Conservation (phyloP, 2,329 filamentous ascomycete genomes). For the Talaromyces verruculosus region DNA sequence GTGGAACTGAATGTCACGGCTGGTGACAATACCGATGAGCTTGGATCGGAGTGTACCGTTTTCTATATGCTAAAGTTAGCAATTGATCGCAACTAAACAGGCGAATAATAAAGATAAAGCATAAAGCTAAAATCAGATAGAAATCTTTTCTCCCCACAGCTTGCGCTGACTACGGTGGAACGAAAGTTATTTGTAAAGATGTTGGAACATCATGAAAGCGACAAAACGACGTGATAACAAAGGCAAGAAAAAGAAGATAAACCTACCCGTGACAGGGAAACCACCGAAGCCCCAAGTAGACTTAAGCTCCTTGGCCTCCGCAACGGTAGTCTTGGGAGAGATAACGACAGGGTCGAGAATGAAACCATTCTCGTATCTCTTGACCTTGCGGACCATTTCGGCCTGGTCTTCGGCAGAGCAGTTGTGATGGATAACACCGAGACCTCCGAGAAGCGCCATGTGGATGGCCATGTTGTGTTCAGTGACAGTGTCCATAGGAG, state of each 20-base stretch:
- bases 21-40: slow-evolving; percentile 95
- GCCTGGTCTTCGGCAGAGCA: slow-evolving; percentile 96
- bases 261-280: slow-evolving; percentile 96
- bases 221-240: slow-evolving; percentile 22
- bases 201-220: slow-evolving; percentile 62
- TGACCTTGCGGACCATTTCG: slow-evolving; percentile 98
- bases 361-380: slow-evolving; percentile 99
- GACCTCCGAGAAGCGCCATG: slow-evolving; percentile 59
- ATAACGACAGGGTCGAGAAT: slow-evolving; percentile 95
- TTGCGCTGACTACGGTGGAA: slow-evolving; percentile 94
- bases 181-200: slow-evolving; percentile 87
- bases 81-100: background rate
- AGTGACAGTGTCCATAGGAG: slow-evolving; percentile 99
- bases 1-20: slow-evolving; percentile 97
- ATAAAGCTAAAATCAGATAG: slow-evolving; percentile 47
- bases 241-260: slow-evolving; percentile 22
- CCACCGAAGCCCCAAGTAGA: slow-evolving; percentile 98
- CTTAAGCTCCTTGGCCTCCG: slow-evolving; percentile 87
- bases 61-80: slow-evolving; percentile 62
- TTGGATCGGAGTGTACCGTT: slow-evolving; percentile 90
- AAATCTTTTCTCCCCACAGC: slow-evolving; percentile 72
- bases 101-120: slow-evolving; percentile 11
- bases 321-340: slow-evolving; percentile 80
- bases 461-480: slow-evolving; percentile 99
- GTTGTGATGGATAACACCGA: slow-evolving; percentile 96